These are phyloP conservation scores for Eremothecium cymbalariae DNA, from an alignment of 1,139 yeast genomes.

Conservation along the genomic window DNA sequence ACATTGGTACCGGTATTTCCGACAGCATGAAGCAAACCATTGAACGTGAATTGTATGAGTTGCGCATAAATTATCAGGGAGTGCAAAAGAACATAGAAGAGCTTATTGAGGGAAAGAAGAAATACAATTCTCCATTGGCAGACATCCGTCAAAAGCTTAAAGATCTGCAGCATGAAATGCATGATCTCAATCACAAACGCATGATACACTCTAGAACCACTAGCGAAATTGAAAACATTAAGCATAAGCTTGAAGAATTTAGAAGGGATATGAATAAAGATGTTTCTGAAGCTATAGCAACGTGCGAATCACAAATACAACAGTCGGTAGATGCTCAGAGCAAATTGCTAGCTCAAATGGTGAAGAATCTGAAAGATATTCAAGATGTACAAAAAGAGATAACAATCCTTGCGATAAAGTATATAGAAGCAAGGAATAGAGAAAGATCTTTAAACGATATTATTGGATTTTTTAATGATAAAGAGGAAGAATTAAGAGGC, in stretches of 20 bases:
- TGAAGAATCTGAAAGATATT: conserved; percentile 9
- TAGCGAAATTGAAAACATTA: conserved; percentile 24
- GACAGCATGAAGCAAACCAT: conserved; percentile 26
- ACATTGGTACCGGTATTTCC: conserved; percentile 43
- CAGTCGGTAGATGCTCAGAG: conserved; percentile 14
- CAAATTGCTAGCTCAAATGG: conserved; percentile 12
- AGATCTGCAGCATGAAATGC: conserved; percentile 14
- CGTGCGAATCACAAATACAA: conserved; percentile 27
- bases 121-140: conserved; percentile 1
- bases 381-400: conserved; percentile 16
- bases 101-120: conserved; percentile 19
- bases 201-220: conserved; percentile 17
- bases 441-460: conserved; percentile 21
- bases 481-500: conserved; percentile 29
- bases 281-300: conserved; percentile 24
- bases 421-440: conserved; percentile 20
- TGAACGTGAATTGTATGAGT: conserved; percentile 19
- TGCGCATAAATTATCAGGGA: conserved; percentile 14
- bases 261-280: conserved; percentile 22
- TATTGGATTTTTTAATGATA: conserved; percentile 23
- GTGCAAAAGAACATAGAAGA: conserved; percentile 22
- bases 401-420: conserved; percentile 12
- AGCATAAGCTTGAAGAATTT: conserved; percentile 24
- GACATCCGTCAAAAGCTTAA: conserved; percentile 17
- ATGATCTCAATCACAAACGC: conserved; percentile 15